A percentile compares a stretch with the other conserved stretches of the same genome.
These are phyloP conservation scores for Tephrocybe sp. DNA, from an alignment of 768 basidiomycete species.

Conservation along the genomic window DNA sequence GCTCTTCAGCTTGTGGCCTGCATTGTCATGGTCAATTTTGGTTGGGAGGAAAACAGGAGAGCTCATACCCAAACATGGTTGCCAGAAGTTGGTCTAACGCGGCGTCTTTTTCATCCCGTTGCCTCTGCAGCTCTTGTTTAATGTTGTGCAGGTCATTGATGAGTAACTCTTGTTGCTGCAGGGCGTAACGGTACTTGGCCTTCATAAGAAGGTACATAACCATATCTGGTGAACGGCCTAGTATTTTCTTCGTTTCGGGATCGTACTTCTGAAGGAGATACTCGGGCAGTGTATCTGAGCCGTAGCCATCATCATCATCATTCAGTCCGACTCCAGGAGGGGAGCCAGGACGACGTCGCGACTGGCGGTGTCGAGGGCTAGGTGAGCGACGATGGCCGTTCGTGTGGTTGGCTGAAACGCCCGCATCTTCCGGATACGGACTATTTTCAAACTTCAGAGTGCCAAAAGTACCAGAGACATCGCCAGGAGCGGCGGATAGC, in stretches of 20 bases:
- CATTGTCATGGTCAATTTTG: background rate
- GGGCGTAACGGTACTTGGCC: conserved; percentile 71
- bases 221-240: conserved; percentile 68
- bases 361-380: conserved; percentile 14
- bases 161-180: conserved; percentile 67
- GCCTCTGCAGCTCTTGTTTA: conserved; percentile 49
- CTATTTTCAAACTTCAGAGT: conserved; percentile 66
- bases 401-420: conserved; percentile 7
- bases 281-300: conserved; percentile 50
- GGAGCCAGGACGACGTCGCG: conserved; percentile 10
- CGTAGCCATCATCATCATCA: conserved; percentile 41
- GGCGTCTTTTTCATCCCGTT: conserved; percentile 61
- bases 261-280: conserved; percentile 52
- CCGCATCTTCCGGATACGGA: conserved; percentile 36
- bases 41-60: background rate
- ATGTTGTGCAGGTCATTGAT: conserved; percentile 62
- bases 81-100: conserved; percentile 55
- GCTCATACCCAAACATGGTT: conserved; percentile 49
- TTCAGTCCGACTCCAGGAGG: conserved; percentile 21
- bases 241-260: conserved; percentile 59
- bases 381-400: conserved; percentile 22
- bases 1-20: conserved; percentile 25
- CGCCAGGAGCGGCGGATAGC: conserved; percentile 19
- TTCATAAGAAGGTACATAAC: conserved; percentile 74
- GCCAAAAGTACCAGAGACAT: conserved; percentile 40